Evolutionary conservation across 2,329 filamentous ascomycete genomes (phyloP).

Genomic region (Calonectria hawksworthii): DNA sequence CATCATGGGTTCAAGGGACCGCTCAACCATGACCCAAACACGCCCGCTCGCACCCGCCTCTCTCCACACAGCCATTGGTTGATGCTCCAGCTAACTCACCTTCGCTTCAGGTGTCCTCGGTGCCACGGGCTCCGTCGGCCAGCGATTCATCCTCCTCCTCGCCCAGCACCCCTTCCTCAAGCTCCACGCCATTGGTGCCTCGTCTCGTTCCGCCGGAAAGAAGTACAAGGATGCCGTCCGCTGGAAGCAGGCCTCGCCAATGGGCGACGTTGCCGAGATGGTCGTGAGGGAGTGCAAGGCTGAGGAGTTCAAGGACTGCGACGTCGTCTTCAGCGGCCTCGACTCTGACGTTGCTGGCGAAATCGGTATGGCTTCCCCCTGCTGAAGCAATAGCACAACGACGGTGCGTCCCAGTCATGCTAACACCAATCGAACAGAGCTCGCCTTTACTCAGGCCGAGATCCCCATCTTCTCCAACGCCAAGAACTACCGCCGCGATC

Average conservation of each 20-base stretch:
- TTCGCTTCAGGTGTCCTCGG: slow-evolving; percentile 78
- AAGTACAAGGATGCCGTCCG: slow-evolving; percentile 93
- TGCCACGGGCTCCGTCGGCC: slow-evolving; percentile 93
- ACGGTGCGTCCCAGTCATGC: no score
- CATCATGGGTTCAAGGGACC: slow-evolving; percentile 2
- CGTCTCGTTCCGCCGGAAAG: slow-evolving; percentile 90
- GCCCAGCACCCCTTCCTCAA: slow-evolving; percentile 88
- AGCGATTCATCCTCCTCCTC: slow-evolving; percentile 94
- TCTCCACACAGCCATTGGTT: background rate
- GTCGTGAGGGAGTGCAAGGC: slow-evolving; percentile 89
- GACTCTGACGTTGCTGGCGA: slow-evolving; percentile 95
- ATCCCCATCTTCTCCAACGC: slow-evolving; percentile 97
- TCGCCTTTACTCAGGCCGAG: slow-evolving; percentile 89
- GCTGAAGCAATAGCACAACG: no score
- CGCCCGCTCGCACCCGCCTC: slow-evolving; percentile 6
- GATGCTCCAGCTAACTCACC: slow-evolving; percentile 21
- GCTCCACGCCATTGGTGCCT: slow-evolving; percentile 91
- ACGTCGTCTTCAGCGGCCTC: slow-evolving; percentile 92
- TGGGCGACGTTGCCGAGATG: slow-evolving; percentile 84
- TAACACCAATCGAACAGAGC: slow-evolving; percentile 68
- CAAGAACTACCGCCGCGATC: slow-evolving; percentile 95
- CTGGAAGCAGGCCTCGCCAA: slow-evolving; percentile 93
- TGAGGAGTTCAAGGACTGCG: slow-evolving; percentile 88
- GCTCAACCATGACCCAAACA: slow-evolving; percentile 16
- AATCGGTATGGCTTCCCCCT: slow-evolving; percentile 72